Evolutionary conservation across 2,329 filamentous ascomycete genomes (phyloP).

Genomic region (Exophiala calicioides): DNA sequence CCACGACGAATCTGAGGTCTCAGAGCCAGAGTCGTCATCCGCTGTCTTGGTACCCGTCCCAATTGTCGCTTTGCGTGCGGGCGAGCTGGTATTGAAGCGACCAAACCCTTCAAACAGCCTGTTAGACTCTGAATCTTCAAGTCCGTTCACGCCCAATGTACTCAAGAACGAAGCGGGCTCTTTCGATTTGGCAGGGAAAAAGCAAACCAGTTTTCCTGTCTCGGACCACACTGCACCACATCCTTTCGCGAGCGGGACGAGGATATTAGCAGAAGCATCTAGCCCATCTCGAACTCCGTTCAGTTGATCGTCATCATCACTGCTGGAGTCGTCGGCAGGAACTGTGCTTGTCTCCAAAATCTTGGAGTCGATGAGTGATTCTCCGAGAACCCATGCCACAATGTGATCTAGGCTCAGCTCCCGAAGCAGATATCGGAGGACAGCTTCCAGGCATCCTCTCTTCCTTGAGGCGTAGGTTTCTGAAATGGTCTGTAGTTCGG

Average conservation of each 20-base stretch:
- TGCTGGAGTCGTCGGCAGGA: slow-evolving; percentile 77
- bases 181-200: slow-evolving; percentile 56
- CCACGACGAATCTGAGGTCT: slow-evolving; percentile 54
- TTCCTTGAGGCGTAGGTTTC: slow-evolving; percentile 55
- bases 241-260: slow-evolving; percentile 63
- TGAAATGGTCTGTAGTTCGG: slow-evolving; percentile 57
- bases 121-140: slow-evolving; percentile 50
- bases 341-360: slow-evolving; percentile 46
- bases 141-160: slow-evolving; percentile 50
- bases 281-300: slow-evolving; percentile 30
- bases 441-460: slow-evolving; percentile 61
- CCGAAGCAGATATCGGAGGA: slow-evolving; percentile 62
- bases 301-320: slow-evolving; percentile 65
- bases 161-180: slow-evolving; percentile 54
- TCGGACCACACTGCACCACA: slow-evolving; percentile 60
- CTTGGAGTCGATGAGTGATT: slow-evolving; percentile 57
- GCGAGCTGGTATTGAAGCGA: slow-evolving; percentile 55
- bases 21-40: slow-evolving; percentile 45
- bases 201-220: slow-evolving; percentile 59
- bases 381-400: slow-evolving; percentile 54
- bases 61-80: slow-evolving; percentile 48
- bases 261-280: slow-evolving; percentile 56
- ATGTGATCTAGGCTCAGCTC: slow-evolving; percentile 61
- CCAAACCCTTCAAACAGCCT: slow-evolving; percentile 66
- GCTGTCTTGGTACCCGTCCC: slow-evolving; percentile 44